These are phyloP conservation scores for Cudoniella acicularis DNA, from an alignment of 495 filamentous ascomycete genomes.

Conservation along the genomic window DNA sequence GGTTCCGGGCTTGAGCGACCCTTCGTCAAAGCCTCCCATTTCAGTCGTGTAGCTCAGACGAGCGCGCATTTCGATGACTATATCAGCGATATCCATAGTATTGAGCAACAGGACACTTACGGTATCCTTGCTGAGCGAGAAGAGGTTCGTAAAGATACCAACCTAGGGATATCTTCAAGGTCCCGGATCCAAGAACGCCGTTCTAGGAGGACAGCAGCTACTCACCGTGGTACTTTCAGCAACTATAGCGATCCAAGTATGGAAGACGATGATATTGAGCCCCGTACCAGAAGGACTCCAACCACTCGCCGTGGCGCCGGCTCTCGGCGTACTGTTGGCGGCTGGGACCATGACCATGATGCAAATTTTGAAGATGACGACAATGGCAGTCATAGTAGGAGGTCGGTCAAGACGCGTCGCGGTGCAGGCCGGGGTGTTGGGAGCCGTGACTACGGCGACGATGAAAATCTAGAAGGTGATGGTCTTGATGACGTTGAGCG, in stretches of 20 bases:
- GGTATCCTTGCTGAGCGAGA: neutral
- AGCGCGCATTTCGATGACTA: neutral
- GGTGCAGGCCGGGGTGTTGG: neutral
- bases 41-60: neutral
- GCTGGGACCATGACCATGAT: too few species aligned
- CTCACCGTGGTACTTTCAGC: neutral
- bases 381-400: neutral
- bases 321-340: too few species aligned
- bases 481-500: neutral
- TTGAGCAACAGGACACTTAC: neutral
- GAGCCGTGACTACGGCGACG: too few species aligned
- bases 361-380: neutral
- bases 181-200: neutral
- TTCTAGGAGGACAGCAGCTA: neutral
- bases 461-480: too few species aligned
- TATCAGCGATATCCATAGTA: neutral
- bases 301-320: neutral
- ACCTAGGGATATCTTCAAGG: neutral
- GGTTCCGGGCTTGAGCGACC: neutral
- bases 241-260: neutral
- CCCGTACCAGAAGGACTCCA: neutral
- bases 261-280: neutral
- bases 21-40: neutral
- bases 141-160: neutral
- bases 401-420: neutral